Evolutionary conservation across 345 rosid species (phyloP), one percentile per base, ranked within the genome.

Genomic region (Lepidium didymum): DNA sequence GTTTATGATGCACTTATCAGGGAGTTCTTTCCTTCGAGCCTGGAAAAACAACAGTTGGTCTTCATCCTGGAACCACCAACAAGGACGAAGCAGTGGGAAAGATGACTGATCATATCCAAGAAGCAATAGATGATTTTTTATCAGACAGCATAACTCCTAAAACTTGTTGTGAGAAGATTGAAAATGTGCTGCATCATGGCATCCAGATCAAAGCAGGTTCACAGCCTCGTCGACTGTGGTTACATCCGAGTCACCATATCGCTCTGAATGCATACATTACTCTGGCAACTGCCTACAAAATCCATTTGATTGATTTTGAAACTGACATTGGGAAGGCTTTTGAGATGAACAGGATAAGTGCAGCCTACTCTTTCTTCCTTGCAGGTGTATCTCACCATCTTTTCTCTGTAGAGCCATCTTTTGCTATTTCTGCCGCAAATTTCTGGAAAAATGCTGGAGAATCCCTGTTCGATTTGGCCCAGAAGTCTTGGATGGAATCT

Each of bases 401-500:
- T 29, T 75, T 83, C 44, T 16, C 53, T 7, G 65, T 53, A 35
- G 96, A 92, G 64, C 41, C 88, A 49, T 88, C 93, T 37, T 65
- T 90, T 42, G 82, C 81, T 73, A 79, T 74, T 1, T 80, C 80
- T 36, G 82, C 83, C 7, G 86, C 87, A 34, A 83, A 68, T 62
- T 84, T 81, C 81, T 90, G 93, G 96, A 69, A 42, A 50, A 75
- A 42, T 60, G 93, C 92, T 10, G 93, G 97, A 14, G 93, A 92
- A 52, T 83, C 83, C 9, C 78, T 92, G 16, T 19, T 84, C 47
- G 59, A 78, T 45, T 76, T 90, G 15, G 75, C 81, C 31, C 43
- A 62, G 64, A 81, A 71, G 75, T 67, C 63, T 4, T 44, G 1
- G 21, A 21, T 8, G 8, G 62, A 43, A 12, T 13, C 61, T 6